These are phyloP conservation scores for Pachyrhizus erosus DNA, from an alignment of 306 rosid genomes.

Conservation along the genomic window DNA sequence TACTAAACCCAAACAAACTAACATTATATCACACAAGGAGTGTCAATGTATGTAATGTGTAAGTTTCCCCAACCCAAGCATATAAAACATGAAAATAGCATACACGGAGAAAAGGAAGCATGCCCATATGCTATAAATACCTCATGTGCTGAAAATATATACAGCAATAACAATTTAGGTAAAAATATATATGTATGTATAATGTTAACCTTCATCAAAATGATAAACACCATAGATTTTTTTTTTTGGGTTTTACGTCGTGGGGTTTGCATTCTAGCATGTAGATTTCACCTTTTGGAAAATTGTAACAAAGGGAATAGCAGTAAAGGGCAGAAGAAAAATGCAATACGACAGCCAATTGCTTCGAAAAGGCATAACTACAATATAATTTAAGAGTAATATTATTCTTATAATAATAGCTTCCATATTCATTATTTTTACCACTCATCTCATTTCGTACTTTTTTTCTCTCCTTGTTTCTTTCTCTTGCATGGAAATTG, in stretches of 20 bases:
- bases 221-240: slow-evolving; percentile 44
- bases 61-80: neutral
- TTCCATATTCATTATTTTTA: neutral
- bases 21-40: neutral
- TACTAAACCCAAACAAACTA: slow-evolving; percentile 32
- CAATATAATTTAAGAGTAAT: neutral
- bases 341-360: slow-evolving; percentile 20
- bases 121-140: neutral
- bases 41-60: neutral
- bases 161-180: neutral
- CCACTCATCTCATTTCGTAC: neutral
- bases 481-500: neutral
- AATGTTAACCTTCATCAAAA: neutral
- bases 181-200: neutral
- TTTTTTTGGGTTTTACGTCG: neutral
- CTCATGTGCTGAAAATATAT: neutral
- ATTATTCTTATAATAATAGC: neutral
- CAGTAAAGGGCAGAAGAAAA: neutral
- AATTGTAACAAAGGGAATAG: slow-evolving; percentile 1
- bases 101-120: slow-evolving; percentile 31
- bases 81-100: neutral
- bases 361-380: slow-evolving; percentile 26
- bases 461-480: neutral
- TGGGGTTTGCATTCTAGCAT: slow-evolving; percentile 45
- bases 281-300: slow-evolving; percentile 44